phyloP scores from a whole-genome alignment of 2,329 filamentous ascomycete genomes.

The Cucurbitaria berberidis region DNA sequence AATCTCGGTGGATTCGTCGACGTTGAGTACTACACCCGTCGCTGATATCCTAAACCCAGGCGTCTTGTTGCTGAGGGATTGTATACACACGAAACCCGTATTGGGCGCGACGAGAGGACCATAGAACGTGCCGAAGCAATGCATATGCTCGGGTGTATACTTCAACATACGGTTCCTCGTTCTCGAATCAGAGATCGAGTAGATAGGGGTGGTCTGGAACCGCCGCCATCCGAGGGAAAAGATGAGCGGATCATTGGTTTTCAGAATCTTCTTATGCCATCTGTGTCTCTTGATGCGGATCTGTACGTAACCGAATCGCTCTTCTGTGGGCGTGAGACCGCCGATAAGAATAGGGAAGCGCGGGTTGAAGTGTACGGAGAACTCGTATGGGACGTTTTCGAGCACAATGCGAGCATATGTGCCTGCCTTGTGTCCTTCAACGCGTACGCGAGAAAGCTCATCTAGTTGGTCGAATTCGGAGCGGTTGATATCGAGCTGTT shows the following conservation, averaged over 20 bases:
- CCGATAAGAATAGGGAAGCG: constrained; percentile 85
- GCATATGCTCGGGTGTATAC: constrained; percentile 99
- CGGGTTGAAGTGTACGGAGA: constrained; percentile 80
- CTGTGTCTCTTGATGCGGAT: constrained; percentile 95
- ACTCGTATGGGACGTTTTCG: constrained; percentile 88
- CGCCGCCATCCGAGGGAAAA: constrained; percentile 96
- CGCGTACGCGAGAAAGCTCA: constrained; percentile 77
- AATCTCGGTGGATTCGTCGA: constrained; percentile 95
- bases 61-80: constrained; percentile 82
- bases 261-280: constrained; percentile 99
- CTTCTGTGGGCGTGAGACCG: constrained; percentile 90
- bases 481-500: constrained; percentile 96
- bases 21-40: constrained; percentile 89
- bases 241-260: constrained; percentile 96
- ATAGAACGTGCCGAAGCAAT: constrained; percentile 96
- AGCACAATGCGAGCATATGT: constrained; percentile 93
- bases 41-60: constrained; percentile 94
- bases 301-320: constrained; percentile 94
- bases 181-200: constrained; percentile 92
- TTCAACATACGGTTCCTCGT: constrained; percentile 97
- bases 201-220: constrained; percentile 91
- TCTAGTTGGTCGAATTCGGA: constrained; percentile 90
- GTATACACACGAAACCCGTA: constrained; percentile 92
- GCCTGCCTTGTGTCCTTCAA: constrained; percentile 90
- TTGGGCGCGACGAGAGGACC: constrained; percentile 94